These are phyloP conservation scores for apple (Malus domestica) DNA, from an alignment of 306 rosid genomes.

Conservation along the genomic window ASM211411v1 NC_041796.1:6148001-6148500, in stretches of 20 bases:
- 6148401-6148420: no score
- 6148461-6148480: no score
- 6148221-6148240: not conserved
- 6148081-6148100: conserved; percentile 44
- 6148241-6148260: no score
- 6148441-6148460: no score
- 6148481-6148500: not conserved
- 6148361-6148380: no score
- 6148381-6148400: no score
- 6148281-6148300: no score
- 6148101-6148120: conserved; percentile 41
- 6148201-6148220: not conserved
- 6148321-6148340: no score
- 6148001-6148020: not conserved
- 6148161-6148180: conserved; percentile 35
- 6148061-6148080: conserved; percentile 48
- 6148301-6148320: no score
- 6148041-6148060: conserved; percentile 52
- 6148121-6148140: conserved; percentile 29
- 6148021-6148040: conserved; percentile 67
- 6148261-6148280: no score
- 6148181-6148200: conserved; percentile 12
- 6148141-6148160: conserved; percentile 34
- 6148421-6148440: no score
- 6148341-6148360: no score